Evolutionary conservation across 495 filamentous ascomycete species (phyloP).

Genomic region (Aspergillus ellipticus): DNA sequence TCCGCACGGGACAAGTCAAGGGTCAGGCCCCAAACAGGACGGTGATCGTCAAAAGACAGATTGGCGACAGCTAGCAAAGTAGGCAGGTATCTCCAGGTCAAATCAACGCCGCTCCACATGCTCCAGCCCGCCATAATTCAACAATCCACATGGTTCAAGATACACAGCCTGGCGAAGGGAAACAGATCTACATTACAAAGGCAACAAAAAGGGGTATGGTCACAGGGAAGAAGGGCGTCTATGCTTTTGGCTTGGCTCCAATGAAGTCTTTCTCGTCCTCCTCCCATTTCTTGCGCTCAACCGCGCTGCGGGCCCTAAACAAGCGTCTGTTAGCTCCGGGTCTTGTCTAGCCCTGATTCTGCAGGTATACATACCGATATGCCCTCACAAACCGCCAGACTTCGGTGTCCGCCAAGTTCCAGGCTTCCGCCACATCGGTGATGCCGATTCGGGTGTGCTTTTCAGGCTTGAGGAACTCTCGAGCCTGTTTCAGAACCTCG

Average conservation of each 20-base stretch:
- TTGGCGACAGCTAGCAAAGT: background rate
- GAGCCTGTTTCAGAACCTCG: slow-evolving; percentile 58
- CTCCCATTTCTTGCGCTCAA: slow-evolving; percentile 46
- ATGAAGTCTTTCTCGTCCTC: slow-evolving; percentile 43
- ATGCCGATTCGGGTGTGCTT: slow-evolving; percentile 35
- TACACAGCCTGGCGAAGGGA: background rate
- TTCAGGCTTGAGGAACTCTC: slow-evolving; percentile 46
- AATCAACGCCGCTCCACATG: slow-evolving; percentile 11
- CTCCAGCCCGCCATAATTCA: slow-evolving; percentile 3
- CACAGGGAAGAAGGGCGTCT: background rate
- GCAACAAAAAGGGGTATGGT: background rate
- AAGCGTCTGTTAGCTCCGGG: slow-evolving; percentile 13
- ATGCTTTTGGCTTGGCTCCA: slow-evolving; percentile 23
- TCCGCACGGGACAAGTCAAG: background rate
- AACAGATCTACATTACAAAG: background rate
- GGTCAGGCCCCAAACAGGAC: too few species aligned
- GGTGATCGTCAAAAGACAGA: background rate
- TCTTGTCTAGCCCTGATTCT: background rate
- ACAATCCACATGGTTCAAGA: background rate
- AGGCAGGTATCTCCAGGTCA: background rate
- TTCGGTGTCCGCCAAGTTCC: slow-evolving; percentile 91
- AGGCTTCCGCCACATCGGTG: slow-evolving; percentile 71
- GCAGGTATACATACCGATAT: slow-evolving; percentile 41
- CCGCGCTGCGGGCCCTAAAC: slow-evolving; percentile 38
- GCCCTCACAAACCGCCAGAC: slow-evolving; percentile 88